Evolutionary conservation across 345 rosid genomes (phyloP), one percentile per base, ranked within the genome.

Genomic region (Geranium rotundifolium): DNA sequence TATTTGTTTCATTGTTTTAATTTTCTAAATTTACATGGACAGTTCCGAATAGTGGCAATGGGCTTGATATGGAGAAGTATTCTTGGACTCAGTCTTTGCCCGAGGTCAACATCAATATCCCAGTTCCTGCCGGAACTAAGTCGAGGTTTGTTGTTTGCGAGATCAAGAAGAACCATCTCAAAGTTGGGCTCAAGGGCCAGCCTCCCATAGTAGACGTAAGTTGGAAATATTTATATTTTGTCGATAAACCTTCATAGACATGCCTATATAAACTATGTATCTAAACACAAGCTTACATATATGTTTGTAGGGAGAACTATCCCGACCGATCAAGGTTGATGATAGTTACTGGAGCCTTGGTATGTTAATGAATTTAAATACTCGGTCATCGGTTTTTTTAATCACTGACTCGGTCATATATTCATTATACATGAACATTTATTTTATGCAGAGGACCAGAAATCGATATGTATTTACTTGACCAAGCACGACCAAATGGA

Each of bases 341-440:
- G 98, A 89, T 69, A 82, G 91, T 68, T 89, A 82, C 62, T 92
- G 98, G 98, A 92, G 93, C 75, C 77, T 87, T 64, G 98, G 99
- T 90, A 82, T 55, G 77, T 71, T n/a, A n/a, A n/a, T n/a, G n/a
- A n/a, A n/a, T n/a, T n/a, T n/a, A n/a, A n/a, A n/a, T n/a, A n/a
- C n/a, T n/a, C n/a, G n/a, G n/a, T n/a, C n/a, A n/a, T n/a, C n/a
- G n/a, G n/a, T n/a, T n/a, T n/a, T n/a, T n/a, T n/a, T n/a, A n/a
- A n/a, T n/a, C n/a, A 31, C 7, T 31, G 7, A 31, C 4, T 31
- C 37, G 37, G 7, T 31, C 37, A 7, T 31, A 2, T 31, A 31
- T 31, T 31, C 7, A 3, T 31, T 2, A 31, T 31, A 31, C 37
- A 31, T 31, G 37, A 7, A 31, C 3, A 7, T 31, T 31, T 31